Percentiles rank a stretch among this genome's conserved stretches.
These are phyloP conservation scores for Rubia peregrina DNA, from an alignment of 305 asterid genomes.

Conservation along the genomic window DNA sequence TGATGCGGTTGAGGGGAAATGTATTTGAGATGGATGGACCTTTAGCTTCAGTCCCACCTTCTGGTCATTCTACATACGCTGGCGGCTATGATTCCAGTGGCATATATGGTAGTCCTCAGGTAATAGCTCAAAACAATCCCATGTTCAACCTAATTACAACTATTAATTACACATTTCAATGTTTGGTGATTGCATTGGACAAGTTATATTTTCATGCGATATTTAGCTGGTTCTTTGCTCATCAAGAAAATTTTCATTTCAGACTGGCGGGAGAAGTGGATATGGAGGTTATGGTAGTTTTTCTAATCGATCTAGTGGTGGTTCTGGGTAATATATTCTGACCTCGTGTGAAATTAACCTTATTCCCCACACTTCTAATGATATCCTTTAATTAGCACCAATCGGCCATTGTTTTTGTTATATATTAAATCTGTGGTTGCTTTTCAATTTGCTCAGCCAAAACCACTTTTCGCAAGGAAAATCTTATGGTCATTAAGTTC, in stretches of 20 bases:
- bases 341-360: neutral
- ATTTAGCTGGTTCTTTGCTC: neutral
- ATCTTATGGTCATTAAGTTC: slow-evolving; percentile 29
- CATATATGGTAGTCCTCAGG: slow-evolving; percentile 68
- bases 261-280: slow-evolving; percentile 59
- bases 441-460: slow-evolving; percentile 27
- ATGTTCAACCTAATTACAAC: neutral
- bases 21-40: slow-evolving; percentile 60
- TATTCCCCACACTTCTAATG: neutral
- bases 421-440: slow-evolving; percentile 1
- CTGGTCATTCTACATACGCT: slow-evolving; percentile 35
- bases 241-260: slow-evolving; percentile 13
- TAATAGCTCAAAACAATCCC: slow-evolving; percentile 17
- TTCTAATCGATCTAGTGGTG: slow-evolving; percentile 62
- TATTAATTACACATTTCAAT: neutral
- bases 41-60: slow-evolving; percentile 29
- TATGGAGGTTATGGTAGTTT: slow-evolving; percentile 83
- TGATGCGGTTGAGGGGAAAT: slow-evolving; percentile 84
- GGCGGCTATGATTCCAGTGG: slow-evolving; percentile 51
- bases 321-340: slow-evolving; percentile 52
- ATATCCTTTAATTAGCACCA: neutral
- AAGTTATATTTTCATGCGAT: slow-evolving; percentile 6
- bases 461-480: slow-evolving; percentile 28
- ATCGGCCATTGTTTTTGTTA: neutral
- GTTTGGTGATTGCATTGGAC: neutral